Evolutionary conservation across 2,329 filamentous ascomycete species (phyloP).

Genomic region (Bertia moriformis): DNA sequence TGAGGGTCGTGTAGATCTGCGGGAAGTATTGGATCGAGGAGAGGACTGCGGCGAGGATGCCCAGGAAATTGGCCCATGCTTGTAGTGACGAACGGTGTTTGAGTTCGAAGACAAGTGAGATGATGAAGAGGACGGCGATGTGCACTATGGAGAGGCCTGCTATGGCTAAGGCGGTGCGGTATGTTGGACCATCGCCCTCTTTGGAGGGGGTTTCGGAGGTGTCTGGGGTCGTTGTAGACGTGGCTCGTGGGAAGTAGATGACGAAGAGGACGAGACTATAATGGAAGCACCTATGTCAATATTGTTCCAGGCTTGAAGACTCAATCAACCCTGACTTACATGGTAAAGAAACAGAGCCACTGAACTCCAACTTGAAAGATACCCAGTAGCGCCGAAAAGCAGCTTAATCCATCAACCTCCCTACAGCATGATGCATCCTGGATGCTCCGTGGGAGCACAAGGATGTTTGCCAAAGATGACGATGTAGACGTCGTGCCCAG

Average conservation of each 20-base stretch:
- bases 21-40: conserved; percentile 59
- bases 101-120: conserved; percentile 35
- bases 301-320: too few species aligned
- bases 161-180: conserved; percentile 45
- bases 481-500: conserved; percentile 54
- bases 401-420: conserved; percentile 45
- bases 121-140: conserved; percentile 32
- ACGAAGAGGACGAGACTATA: conserved; percentile 53
- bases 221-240: conserved; percentile 11
- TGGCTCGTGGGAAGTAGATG: conserved; percentile 46
- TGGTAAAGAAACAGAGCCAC: conserved; percentile 56
- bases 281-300: neutral
- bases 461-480: conserved; percentile 54
- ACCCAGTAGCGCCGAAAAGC: conserved; percentile 50
- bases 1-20: conserved; percentile 57
- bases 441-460: conserved; percentile 48
- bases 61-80: conserved; percentile 54
- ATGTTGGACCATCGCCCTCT: conserved; percentile 25
- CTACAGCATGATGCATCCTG: conserved; percentile 52
- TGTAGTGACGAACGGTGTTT: conserved; percentile 34
- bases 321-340: too few species aligned
- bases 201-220: conserved; percentile 6
- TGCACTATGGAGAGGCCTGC: conserved; percentile 41
- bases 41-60: conserved; percentile 43
- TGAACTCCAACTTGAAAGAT: conserved; percentile 57